Conservation (phyloP, 2,329 filamentous ascomycete genomes). For the Fonsecaea nubica region DNA sequence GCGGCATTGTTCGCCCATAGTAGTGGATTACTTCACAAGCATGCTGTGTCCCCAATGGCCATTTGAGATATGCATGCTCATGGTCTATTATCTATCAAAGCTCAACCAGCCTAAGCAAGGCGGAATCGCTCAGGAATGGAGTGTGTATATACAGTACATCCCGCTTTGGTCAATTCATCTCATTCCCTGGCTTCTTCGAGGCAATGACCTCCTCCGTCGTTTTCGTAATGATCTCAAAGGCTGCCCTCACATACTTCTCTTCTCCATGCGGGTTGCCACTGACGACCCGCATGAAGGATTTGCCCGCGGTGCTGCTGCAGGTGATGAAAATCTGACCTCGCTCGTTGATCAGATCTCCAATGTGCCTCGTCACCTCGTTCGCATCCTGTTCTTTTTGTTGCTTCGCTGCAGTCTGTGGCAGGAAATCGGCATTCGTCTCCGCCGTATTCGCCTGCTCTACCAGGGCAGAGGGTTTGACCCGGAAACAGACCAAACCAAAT, state of each 20-base stretch:
- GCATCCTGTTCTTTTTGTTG: slow-evolving; percentile 59
- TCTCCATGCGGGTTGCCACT: slow-evolving; percentile 73
- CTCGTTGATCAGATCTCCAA: slow-evolving; percentile 77
- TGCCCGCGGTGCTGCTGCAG: slow-evolving; percentile 72
- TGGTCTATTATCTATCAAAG: neutral
- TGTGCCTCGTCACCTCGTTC: slow-evolving; percentile 72
- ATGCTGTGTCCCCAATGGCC: neutral
- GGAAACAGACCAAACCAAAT: slow-evolving; percentile 81
- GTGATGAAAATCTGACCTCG: slow-evolving; percentile 83
- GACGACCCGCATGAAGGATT: slow-evolving; percentile 81
- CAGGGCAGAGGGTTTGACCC: slow-evolving; percentile 58
- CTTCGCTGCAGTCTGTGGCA: slow-evolving; percentile 43
- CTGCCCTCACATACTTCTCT: slow-evolving; percentile 72
- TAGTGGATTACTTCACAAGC: neutral
- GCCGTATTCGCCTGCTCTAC: slow-evolving; percentile 6
- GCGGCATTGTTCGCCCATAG: neutral
- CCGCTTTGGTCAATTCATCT: neutral
- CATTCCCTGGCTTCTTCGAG: slow-evolving; percentile 5
- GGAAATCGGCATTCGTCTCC: slow-evolving; percentile 44
- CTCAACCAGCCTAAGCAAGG: neutral
- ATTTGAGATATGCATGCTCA: neutral
- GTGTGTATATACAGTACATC: neutral
- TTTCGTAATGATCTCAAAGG: slow-evolving; percentile 76
- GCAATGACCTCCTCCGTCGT: slow-evolving; percentile 64
- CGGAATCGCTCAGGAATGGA: neutral